phyloP scores from a whole-genome alignment of 2,329 filamentous ascomycete species.

The Aspergillus brasiliensis region DNA sequence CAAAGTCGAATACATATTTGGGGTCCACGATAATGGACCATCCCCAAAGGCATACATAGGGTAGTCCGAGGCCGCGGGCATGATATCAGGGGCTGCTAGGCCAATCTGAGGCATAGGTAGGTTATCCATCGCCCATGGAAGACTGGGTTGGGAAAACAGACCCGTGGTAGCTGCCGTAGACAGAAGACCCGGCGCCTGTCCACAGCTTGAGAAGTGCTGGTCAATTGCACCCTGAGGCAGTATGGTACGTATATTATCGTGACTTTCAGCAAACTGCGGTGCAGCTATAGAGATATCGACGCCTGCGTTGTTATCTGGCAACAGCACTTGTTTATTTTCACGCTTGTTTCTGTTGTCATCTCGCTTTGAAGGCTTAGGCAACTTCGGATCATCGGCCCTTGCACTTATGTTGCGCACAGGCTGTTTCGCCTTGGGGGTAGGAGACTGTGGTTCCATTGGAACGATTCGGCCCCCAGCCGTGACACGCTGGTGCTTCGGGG shows the following conservation, averaged over 20 bases:
- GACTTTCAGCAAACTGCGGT: conserved; percentile 11
- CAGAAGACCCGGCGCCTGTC: conserved; percentile 9
- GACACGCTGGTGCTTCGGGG: conserved; percentile 52
- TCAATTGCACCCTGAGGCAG: not conserved
- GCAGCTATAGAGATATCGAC: not conserved
- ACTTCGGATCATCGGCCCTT: not conserved
- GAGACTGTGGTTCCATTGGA: conserved; percentile 42
- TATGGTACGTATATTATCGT: not conserved
- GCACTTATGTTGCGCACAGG: conserved; percentile 16
- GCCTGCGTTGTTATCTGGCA: not conserved
- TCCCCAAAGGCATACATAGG: conserved; percentile 10
- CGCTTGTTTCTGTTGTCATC: conserved; percentile 4
- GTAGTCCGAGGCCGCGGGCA: conserved; percentile 16
- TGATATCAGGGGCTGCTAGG: conserved; percentile 12
- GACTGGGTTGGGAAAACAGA: conserved; percentile 11
- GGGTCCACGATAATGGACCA: conserved; percentile 20
- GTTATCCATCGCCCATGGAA: conserved; percentile 6
- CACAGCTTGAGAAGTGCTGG: conserved; percentile 6
- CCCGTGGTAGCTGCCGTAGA: conserved; percentile 15
- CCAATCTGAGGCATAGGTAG: conserved; percentile 15
- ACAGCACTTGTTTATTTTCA: not conserved
- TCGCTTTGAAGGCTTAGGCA: not conserved
- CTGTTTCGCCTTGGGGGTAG: conserved; percentile 41
- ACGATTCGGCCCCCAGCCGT: conserved; percentile 53
- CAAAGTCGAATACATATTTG: conserved; percentile 18